Conservation (phyloP, 2,329 filamentous ascomycete species). For the Chaetomiaceae sp. region DNA sequence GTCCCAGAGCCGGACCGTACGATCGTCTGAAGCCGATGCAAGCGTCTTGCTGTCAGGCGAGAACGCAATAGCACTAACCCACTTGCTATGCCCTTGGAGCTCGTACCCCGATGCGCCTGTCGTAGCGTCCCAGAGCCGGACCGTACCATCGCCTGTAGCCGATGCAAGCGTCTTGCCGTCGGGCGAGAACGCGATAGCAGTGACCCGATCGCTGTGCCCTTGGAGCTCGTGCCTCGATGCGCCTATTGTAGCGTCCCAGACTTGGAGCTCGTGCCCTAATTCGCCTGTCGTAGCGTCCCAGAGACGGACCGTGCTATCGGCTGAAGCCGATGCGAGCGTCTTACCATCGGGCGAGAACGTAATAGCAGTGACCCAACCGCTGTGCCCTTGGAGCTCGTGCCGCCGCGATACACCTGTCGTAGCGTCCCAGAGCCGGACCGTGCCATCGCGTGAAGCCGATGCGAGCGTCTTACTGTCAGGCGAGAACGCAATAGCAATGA, state of each 20-base stretch:
- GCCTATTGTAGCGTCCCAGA: conserved; percentile 8
- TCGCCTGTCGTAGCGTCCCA: background rate
- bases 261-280: no score
- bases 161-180: conserved; percentile 9
- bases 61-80: background rate
- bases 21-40: background rate
- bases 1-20: background rate
- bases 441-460: no score
- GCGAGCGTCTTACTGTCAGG: no score
- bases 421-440: no score
- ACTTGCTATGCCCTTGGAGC: background rate
- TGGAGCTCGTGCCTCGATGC: conserved; percentile 7
- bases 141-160: background rate
- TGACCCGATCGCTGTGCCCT: conserved; percentile 14
- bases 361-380: no score
- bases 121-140: conserved; percentile 9
- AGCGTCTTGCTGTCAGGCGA: background rate
- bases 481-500: no score
- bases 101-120: background rate
- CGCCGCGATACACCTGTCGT: no score
- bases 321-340: background rate
- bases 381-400: no score
- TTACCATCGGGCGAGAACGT: background rate
- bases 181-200: conserved; percentile 17
- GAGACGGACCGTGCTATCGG: no score